These are phyloP conservation scores for Tricholomella constricta DNA, from an alignment of 768 basidiomycete species.

Conservation along the genomic window DNA sequence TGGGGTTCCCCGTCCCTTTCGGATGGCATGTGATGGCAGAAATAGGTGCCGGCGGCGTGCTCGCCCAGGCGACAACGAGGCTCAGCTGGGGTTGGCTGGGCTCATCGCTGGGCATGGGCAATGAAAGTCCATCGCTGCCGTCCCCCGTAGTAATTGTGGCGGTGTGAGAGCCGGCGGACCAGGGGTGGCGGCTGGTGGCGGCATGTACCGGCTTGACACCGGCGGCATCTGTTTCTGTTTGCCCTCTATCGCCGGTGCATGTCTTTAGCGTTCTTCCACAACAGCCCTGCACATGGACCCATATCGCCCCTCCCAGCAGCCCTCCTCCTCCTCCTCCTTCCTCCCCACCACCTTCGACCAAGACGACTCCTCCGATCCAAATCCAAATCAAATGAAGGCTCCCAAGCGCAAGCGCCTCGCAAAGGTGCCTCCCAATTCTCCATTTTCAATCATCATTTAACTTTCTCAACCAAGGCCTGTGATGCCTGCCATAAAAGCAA, in stretches of 20 bases:
- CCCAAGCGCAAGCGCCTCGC: conserved; percentile 58
- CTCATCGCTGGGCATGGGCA: not conserved
- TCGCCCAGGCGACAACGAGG: no score
- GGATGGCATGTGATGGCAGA: conserved; percentile 7
- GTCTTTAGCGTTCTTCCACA: conserved; percentile 20
- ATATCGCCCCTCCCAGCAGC: conserved; percentile 27
- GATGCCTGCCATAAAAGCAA: conserved; percentile 87
- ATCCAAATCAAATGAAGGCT: conserved; percentile 41
- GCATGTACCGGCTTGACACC: conserved; percentile 26
- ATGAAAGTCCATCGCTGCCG: no score
- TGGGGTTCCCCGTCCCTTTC: conserved; percentile 1
- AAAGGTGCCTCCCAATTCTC: conserved; percentile 35
- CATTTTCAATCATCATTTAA: conserved; percentile 12
- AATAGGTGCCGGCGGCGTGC: conserved; percentile 21
- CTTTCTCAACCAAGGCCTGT: conserved; percentile 50
- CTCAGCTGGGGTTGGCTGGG: no score
- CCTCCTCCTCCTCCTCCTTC: conserved; percentile 24
- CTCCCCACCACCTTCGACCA: conserved; percentile 25
- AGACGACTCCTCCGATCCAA: conserved; percentile 33
- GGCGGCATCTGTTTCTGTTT: conserved; percentile 30
- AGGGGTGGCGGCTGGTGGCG: conserved; percentile 10
- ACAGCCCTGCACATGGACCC: conserved; percentile 38
- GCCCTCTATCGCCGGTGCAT: conserved; percentile 25
- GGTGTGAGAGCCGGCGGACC: conserved; percentile 23
- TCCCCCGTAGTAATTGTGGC: no score